Conservation (phyloP, 1,139 yeast genomes). For the Pichia sp. region DNA sequence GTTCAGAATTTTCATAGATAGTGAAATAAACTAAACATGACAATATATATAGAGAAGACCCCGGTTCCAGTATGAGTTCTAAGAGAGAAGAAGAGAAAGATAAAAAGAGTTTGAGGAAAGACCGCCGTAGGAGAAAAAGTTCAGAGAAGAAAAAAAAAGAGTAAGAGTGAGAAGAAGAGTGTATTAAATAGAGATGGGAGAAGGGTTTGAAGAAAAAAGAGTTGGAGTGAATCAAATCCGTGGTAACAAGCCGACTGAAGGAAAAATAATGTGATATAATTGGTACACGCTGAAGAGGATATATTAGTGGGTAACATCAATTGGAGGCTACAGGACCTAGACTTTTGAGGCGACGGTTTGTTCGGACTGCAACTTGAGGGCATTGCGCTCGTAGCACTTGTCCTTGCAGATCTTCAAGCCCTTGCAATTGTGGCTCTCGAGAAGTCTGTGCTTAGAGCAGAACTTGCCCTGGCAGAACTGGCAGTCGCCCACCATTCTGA, state of each 20-base stretch:
- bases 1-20: background rate
- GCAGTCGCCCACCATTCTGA: constrained; percentile 86
- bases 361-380: constrained; percentile 42
- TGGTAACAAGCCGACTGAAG: background rate
- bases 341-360: constrained; percentile 45
- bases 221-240: background rate
- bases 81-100: background rate
- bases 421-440: constrained; percentile 79
- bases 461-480: constrained; percentile 80
- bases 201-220: background rate
- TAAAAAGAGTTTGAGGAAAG: background rate
- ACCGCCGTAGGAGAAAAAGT: background rate
- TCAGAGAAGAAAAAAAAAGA: background rate
- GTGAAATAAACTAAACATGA: background rate
- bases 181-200: background rate
- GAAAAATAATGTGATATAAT: background rate
- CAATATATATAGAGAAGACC: background rate
- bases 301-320: background rate
- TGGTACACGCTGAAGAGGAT: background rate
- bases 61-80: background rate
- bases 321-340: constrained; percentile 17
- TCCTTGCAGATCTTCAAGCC: constrained; percentile 81
- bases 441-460: constrained; percentile 80
- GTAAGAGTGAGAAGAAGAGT: background rate
- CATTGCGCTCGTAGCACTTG: constrained; percentile 61